Evolutionary conservation across 2,329 filamentous ascomycete genomes (phyloP), one percentile per base, ranked within the genome.

Genomic region (Pseudogymnoascus sp.): DNA sequence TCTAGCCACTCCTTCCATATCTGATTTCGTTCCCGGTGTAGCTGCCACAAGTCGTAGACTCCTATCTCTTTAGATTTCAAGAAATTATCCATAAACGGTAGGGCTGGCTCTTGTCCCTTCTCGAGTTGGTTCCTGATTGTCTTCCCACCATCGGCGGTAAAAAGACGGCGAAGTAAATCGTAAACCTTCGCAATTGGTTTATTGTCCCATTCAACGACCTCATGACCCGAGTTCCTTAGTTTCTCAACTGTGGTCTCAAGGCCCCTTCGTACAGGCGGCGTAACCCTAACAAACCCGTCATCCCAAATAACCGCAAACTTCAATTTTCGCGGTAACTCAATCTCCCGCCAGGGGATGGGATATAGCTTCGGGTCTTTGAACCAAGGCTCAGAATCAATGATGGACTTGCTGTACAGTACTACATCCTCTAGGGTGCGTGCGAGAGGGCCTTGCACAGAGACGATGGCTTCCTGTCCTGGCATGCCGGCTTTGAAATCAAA

Each of bases 381-480:
- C 74, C 74, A 76, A 1, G 74, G 74, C 37, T 70, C 62, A 2
- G 68, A 62, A 25, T 72, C 73, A 25, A 75, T 67, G 12, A 76
- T 67, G 0, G 73, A 69, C 64, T 69, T 67, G 59, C 72, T 74
- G 65, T 75, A 75, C 15, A 75, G 59, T 59, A 74, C 70, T 15
- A 75, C 59, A 5, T 67, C 63, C 7, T 70, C 67, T 10, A 76
- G 64, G 8, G 72, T 74, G 36, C 70, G 65, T 7, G 74, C 69
- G 72, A 76, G 74, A 1, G 74, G 74, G 6, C 74, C 74, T 59
- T 74, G 74, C 60, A 74, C 72, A 1, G 72, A 67, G 29, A 72
- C 71, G 55, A 76, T 73, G 60, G 74, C 74, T 59, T 76, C 74
- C 64, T 75, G 73, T 8, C 74, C 74, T 10, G 71, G 65, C 25